Evolutionary conservation across 2,329 filamentous ascomycete genomes (phyloP).

Genomic region (Cladophialophora exuberans): DNA sequence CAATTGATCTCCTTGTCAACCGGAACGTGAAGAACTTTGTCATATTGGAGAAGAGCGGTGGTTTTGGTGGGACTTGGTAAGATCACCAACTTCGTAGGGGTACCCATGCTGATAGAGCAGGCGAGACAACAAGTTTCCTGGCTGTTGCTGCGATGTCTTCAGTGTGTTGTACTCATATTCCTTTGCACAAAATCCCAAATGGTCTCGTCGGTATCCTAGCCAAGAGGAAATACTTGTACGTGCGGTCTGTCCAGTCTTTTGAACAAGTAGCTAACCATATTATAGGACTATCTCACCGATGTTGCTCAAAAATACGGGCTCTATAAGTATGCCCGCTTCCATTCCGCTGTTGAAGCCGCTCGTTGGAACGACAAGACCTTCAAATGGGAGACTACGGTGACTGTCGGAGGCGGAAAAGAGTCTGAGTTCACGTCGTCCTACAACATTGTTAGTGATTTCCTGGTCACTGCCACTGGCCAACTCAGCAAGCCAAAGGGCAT

Average conservation of each 20-base stretch:
- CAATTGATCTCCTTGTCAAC: constrained; percentile 59
- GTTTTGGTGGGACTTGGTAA: constrained; percentile 44
- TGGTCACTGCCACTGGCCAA: constrained; percentile 63
- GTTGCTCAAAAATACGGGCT: constrained; percentile 39
- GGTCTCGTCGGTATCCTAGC: constrained; percentile 62
- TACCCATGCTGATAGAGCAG: background rate
- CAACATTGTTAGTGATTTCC: constrained; percentile 57
- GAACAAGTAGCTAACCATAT: background rate
- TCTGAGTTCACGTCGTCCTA: constrained; percentile 60
- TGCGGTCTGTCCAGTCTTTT: no score
- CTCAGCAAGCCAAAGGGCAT: constrained; percentile 55
- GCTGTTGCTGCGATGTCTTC: constrained; percentile 57
- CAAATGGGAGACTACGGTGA: constrained; percentile 57
- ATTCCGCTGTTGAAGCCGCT: constrained; percentile 57
- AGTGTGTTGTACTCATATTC: constrained; percentile 62
- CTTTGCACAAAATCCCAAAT: constrained; percentile 62
- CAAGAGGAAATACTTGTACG: no score
- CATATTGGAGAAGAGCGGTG: constrained; percentile 59
- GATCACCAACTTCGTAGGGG: background rate
- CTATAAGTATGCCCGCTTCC: constrained; percentile 62
- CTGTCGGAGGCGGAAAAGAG: constrained; percentile 57
- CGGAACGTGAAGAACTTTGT: constrained; percentile 56
- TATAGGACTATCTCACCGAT: constrained; percentile 53
- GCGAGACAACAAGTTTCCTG: constrained; percentile 45
- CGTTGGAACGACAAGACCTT: constrained; percentile 60